phyloP scores from a whole-genome alignment of 352 stramenopile species.

The Aphanomyces stellatus region DNA sequence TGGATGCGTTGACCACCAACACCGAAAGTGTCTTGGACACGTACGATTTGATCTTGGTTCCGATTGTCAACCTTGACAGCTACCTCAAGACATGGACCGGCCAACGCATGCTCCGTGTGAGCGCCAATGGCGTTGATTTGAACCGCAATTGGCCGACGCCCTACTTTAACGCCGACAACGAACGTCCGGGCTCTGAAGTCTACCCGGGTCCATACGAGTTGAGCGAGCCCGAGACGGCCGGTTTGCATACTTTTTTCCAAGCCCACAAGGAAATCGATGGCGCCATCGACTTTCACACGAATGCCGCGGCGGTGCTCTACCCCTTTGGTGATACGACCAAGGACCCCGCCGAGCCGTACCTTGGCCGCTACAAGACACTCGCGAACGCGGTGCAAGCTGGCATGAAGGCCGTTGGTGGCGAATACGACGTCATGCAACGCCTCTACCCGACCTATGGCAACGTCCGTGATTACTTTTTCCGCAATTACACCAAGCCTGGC shows the following conservation, averaged over 20 bases:
- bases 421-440: slow-evolving; percentile 24
- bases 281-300: slow-evolving; percentile 26
- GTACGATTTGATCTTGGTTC: slow-evolving; percentile 19
- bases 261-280: slow-evolving; percentile 21
- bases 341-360: slow-evolving; percentile 22
- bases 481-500: slow-evolving; percentile 26
- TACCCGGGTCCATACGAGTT: slow-evolving; percentile 23
- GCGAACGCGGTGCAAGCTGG: slow-evolving; percentile 24
- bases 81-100: slow-evolving; percentile 1
- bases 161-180: slow-evolving; percentile 22
- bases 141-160: slow-evolving; percentile 28
- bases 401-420: slow-evolving; percentile 22
- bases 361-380: slow-evolving; percentile 24
- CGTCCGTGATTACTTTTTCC: slow-evolving; percentile 27
- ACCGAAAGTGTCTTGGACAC: neutral
- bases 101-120: slow-evolving; percentile 20
- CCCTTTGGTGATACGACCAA: slow-evolving; percentile 24
- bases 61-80: slow-evolving; percentile 6
- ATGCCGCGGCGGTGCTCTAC: slow-evolving; percentile 23
- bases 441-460: slow-evolving; percentile 27
- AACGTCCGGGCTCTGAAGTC: slow-evolving; percentile 19
- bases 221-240: slow-evolving; percentile 26
- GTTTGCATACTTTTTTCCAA: slow-evolving; percentile 25
- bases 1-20: too few relatives aligned
- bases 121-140: slow-evolving; percentile 23